These are phyloP conservation scores for Spinacia oleracea DNA, from an alignment of 179 eudicot genomes.

Conservation along the genomic window DNA sequence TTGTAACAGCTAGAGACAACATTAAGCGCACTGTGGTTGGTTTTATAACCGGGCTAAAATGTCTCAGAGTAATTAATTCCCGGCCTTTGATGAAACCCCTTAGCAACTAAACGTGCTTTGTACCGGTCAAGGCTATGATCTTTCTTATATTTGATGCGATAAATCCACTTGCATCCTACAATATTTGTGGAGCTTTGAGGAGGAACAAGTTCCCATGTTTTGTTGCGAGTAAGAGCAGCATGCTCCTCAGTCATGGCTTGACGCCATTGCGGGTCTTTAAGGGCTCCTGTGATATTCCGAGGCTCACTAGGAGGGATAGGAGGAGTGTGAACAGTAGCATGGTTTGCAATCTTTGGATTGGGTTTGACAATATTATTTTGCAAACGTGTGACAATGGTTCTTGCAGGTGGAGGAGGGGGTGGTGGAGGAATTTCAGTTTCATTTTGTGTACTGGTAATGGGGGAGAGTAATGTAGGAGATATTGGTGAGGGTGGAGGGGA, in stretches of 20 bases:
- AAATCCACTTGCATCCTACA: background rate
- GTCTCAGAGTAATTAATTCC: too few relatives aligned
- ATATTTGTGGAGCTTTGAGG: background rate
- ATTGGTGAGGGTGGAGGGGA: background rate
- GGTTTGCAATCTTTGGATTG: background rate
- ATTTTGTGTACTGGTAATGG: too few relatives aligned
- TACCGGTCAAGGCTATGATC: too few relatives aligned
- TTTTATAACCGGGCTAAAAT: too few relatives aligned
- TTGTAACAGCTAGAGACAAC: too few relatives aligned
- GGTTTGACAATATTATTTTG: slow-evolving; percentile 6
- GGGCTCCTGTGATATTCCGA: background rate
- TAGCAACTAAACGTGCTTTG: too few relatives aligned
- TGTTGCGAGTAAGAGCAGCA: background rate
- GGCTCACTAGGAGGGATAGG: background rate
- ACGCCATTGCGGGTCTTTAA: background rate
- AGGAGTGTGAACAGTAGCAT: background rate
- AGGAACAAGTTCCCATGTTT: background rate
- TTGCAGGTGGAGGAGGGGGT: too few relatives aligned
- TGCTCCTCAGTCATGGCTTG: background rate
- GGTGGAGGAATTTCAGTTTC: too few relatives aligned
- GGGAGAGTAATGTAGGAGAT: too few relatives aligned
- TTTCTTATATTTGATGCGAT: background rate
- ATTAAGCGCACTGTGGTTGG: too few relatives aligned
- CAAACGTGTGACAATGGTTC: background rate
- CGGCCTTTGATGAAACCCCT: too few relatives aligned